phyloP scores from a whole-genome alignment of 2,329 filamentous ascomycete species.

The Rhinocladiella similis region DNA sequence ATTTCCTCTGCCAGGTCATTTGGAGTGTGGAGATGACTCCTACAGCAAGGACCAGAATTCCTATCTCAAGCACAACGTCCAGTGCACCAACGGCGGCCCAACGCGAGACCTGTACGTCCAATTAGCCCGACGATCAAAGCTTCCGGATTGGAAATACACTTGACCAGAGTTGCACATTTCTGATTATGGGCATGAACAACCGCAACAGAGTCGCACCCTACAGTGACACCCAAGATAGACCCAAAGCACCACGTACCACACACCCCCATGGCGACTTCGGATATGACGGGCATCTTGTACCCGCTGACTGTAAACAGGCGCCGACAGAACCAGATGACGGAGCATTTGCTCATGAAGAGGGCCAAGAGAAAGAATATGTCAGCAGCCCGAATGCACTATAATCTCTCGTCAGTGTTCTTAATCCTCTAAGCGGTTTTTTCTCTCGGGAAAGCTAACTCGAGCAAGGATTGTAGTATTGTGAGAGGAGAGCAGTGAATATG shows the following conservation, averaged over 20 bases:
- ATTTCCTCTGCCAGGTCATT: slow-evolving; percentile 38
- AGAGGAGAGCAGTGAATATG: slow-evolving; percentile 7
- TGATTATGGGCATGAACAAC: neutral
- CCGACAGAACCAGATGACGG: slow-evolving; percentile 9
- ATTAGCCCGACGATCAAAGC: neutral
- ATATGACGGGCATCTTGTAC: slow-evolving; percentile 7
- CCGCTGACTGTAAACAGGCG: slow-evolving; percentile 15
- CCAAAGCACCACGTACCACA: slow-evolving; percentile 18
- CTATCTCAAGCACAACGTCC: slow-evolving; percentile 14
- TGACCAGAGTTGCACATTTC: slow-evolving; percentile 15
- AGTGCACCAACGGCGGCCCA: slow-evolving; percentile 16
- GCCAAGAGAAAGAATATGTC: slow-evolving; percentile 20
- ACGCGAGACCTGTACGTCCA: slow-evolving; percentile 4
- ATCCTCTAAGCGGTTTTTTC: too few relatives aligned
- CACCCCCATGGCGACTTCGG: slow-evolving; percentile 14
- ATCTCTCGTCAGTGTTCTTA: neutral
- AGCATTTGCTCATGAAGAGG: slow-evolving; percentile 16
- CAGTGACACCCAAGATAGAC: slow-evolving; percentile 14
- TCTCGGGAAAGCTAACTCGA: neutral
- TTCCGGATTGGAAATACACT: neutral
- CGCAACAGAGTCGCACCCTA: slow-evolving; percentile 7
- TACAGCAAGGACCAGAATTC: slow-evolving; percentile 13
- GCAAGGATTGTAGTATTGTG: slow-evolving; percentile 9
- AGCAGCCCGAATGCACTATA: slow-evolving; percentile 12
- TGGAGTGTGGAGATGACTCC: slow-evolving; percentile 19